Percentiles rank a stretch among this genome's conserved stretches.
Evolutionary conservation across 2,329 filamentous ascomycete species (phyloP).

Genomic region (Didymella pomorum): DNA sequence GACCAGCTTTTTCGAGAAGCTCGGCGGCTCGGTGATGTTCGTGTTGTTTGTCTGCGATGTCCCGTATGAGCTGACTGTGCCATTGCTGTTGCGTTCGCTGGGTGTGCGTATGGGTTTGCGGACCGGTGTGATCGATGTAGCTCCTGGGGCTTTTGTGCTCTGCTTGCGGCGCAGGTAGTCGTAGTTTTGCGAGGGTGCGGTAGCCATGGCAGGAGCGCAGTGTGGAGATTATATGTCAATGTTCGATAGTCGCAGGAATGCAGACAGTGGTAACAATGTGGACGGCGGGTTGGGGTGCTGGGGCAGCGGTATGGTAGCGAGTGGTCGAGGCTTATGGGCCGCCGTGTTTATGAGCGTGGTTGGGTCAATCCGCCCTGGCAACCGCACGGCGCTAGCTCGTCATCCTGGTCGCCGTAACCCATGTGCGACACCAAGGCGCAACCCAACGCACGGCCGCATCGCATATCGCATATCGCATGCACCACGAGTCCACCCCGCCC

Average conservation of each 20-base stretch:
- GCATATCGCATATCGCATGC: no score
- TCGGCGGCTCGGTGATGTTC: slow-evolving; percentile 85
- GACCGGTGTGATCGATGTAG: slow-evolving; percentile 45
- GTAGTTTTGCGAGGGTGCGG: slow-evolving; percentile 56
- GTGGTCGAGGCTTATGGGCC: slow-evolving; percentile 23
- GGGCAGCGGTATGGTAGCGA: slow-evolving; percentile 17
- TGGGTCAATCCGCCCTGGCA: slow-evolving; percentile 23
- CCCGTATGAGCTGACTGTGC: slow-evolving; percentile 85
- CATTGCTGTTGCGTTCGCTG: slow-evolving; percentile 79
- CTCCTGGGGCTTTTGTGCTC: slow-evolving; percentile 52
- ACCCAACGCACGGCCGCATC: slow-evolving; percentile 3
- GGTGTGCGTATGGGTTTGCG: slow-evolving; percentile 60
- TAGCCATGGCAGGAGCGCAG: slow-evolving; percentile 19
- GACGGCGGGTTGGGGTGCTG: slow-evolving; percentile 25
- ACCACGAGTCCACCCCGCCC: slow-evolving; percentile 11
- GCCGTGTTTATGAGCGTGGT: slow-evolving; percentile 27
- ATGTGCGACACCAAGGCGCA: background rate
- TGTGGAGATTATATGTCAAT: slow-evolving; percentile 12
- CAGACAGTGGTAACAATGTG: slow-evolving; percentile 42
- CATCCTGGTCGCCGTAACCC: slow-evolving; percentile 1
- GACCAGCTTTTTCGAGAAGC: slow-evolving; percentile 99
- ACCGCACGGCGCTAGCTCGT: slow-evolving; percentile 12
- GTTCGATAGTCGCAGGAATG: slow-evolving; percentile 9
- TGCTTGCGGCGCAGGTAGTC: slow-evolving; percentile 67
- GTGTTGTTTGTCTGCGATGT: slow-evolving; percentile 81